Percentiles rank a stretch among this genome's conserved stretches.
phyloP scores from a whole-genome alignment of 129 eudicot genomes.

The Silybum marianum region DNA sequence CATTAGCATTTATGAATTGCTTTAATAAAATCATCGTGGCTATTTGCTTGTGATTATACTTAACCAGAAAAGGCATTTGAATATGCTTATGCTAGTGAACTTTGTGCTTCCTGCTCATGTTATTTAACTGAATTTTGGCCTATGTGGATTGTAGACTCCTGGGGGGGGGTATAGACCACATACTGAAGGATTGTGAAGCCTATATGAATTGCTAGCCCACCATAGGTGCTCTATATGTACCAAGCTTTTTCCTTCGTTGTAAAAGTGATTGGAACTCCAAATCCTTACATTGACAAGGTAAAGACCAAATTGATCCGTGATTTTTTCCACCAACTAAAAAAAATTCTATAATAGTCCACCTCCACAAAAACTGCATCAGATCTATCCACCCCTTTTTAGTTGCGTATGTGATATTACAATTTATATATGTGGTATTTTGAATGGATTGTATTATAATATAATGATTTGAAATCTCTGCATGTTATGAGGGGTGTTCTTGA shows the following conservation, averaged over 20 bases:
- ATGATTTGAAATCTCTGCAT: background rate
- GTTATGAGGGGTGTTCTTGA: background rate
- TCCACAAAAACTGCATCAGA: background rate
- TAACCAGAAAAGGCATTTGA: background rate
- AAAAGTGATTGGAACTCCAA: background rate
- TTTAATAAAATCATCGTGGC: background rate
- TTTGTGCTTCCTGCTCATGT: background rate
- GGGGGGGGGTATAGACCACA: background rate
- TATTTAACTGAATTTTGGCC: background rate
- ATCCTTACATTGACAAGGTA: background rate
- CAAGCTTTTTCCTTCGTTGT: background rate
- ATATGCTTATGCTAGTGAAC: background rate
- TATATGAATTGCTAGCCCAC: background rate
- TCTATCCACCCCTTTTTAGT: background rate
- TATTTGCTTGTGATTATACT: background rate
- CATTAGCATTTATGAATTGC: background rate
- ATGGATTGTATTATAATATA: background rate
- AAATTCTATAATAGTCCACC: background rate
- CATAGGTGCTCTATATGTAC: background rate
- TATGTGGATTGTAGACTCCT: background rate
- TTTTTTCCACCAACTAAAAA: background rate
- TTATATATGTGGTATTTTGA: background rate
- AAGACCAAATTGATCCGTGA: background rate
- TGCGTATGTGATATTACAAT: conserved; percentile 12
- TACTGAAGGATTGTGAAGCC: conserved; percentile 1